These are phyloP conservation scores for Xylaria sp. DNA, from an alignment of 2,329 filamentous ascomycete genomes.

Conservation along the genomic window DNA sequence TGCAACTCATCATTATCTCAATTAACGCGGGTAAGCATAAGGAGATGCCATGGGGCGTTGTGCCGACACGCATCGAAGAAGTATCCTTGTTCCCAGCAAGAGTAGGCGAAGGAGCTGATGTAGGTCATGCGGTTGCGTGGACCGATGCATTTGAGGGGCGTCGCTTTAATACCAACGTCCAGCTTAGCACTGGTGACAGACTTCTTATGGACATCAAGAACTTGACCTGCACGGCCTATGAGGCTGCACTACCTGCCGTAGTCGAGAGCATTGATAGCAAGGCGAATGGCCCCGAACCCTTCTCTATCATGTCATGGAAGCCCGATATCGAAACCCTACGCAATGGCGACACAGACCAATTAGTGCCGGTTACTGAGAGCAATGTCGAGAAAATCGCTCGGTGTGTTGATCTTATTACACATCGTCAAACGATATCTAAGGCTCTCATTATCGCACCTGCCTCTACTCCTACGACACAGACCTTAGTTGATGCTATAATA, in stretches of 20 bases:
- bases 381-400: constrained; percentile 9
- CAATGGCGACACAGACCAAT: neutral
- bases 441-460: constrained; percentile 14
- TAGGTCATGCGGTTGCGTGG: constrained; percentile 39
- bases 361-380: constrained; percentile 7
- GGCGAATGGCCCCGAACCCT: constrained; percentile 10
- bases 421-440: constrained; percentile 23
- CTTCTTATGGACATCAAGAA: constrained; percentile 33
- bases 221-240: constrained; percentile 26
- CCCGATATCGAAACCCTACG: constrained; percentile 25
- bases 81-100: constrained; percentile 16
- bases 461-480: neutral
- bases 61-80: constrained; percentile 42
- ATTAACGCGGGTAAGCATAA: constrained; percentile 45
- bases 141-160: constrained; percentile 33
- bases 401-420: constrained; percentile 21
- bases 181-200: constrained; percentile 16
- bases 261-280: neutral
- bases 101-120: neutral
- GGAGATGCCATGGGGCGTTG: constrained; percentile 47
- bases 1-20: constrained; percentile 50
- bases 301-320: constrained; percentile 29
- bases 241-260: constrained; percentile 29
- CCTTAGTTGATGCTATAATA: constrained; percentile 9
- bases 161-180: constrained; percentile 33